Percentiles rank a stretch among this genome's conserved stretches.
phyloP scores from a whole-genome alignment of 2,329 filamentous ascomycete genomes.

The Colletotrichum acutatum region DNA sequence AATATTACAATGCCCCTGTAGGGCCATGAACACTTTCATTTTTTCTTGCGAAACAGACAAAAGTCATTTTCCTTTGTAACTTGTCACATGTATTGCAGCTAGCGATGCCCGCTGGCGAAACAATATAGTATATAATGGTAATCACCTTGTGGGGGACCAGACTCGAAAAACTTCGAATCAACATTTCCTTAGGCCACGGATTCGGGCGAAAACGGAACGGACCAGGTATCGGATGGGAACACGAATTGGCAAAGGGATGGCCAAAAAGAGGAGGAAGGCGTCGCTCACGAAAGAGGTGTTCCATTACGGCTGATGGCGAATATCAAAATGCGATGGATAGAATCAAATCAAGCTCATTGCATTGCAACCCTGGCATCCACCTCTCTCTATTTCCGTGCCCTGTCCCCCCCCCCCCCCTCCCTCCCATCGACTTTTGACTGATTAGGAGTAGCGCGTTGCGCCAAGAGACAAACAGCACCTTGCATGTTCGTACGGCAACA shows the following conservation, averaged over 20 bases:
- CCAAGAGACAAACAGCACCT: neutral
- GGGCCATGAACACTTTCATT: slow-evolving; percentile 32
- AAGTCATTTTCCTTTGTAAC: slow-evolving; percentile 35
- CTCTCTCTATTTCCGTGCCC: no score
- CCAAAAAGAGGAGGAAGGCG: slow-evolving; percentile 26
- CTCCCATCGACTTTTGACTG: neutral
- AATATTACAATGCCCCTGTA: slow-evolving; percentile 38
- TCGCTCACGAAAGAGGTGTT: slow-evolving; percentile 32
- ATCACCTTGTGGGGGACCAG: slow-evolving; percentile 33
- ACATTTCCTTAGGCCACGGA: slow-evolving; percentile 26
- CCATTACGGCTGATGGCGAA: slow-evolving; percentile 28
- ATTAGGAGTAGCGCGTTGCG: neutral
- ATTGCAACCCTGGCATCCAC: neutral
- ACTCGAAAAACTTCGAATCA: slow-evolving; percentile 27
- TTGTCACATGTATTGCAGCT: slow-evolving; percentile 31
- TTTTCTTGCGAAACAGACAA: slow-evolving; percentile 10
- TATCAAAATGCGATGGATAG: slow-evolving; percentile 27
- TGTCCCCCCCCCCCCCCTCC: no score
- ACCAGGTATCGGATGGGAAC: slow-evolving; percentile 21
- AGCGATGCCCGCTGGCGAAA: slow-evolving; percentile 24
- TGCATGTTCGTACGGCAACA: neutral
- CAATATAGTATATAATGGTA: slow-evolving; percentile 39
- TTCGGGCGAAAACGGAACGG: slow-evolving; percentile 26
- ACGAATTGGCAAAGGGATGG: slow-evolving; percentile 27
- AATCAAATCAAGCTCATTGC: slow-evolving; percentile 27